Evolutionary conservation across 2,329 filamentous ascomycete genomes (phyloP), one percentile per base, ranked within the genome.

Genomic region (Exophiala alcalophila): DNA sequence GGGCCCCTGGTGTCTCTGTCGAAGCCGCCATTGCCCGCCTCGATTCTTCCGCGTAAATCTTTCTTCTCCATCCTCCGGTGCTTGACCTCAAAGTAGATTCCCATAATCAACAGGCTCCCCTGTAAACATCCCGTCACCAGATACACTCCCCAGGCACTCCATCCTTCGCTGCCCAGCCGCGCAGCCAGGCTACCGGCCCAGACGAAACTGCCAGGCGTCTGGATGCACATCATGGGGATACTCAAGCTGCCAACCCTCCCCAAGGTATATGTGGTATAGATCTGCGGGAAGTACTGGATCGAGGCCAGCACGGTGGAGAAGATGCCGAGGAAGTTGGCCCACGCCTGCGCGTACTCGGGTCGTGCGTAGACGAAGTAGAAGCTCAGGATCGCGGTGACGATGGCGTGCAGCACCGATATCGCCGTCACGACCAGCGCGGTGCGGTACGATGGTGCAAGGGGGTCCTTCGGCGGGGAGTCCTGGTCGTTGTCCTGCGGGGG

Each of bases 221-320:
- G 92, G 23, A 98, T 95, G 61, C 86, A 85, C 90, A 98, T 97
- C 84, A 96, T 97, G 4, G 88, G 84, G 43, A 98, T 92, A 59
- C 88, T 95, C 57, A 98, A 69, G 62, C 89, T 95, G 40, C 89
- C 89, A 2, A 94, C 84, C 57, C 90, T 83, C 61, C 91, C 85
- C 44, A 96, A 71, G 38, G 73, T 77, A 67, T 86, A 94, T 0
- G 92, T 98, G 38, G 86, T 96, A 69, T 82, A 89, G 52, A 98
- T 94, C 67, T 98, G 92, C 0, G 92, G 92, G 11, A 98, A 71
- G 65, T 97, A 98, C 67, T 98, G 92, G 15, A 97, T 77, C 0
- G 80, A 84, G 0, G 92, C 86, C 4, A 98, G 78, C 1, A 79
- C 66, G 0, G 87, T 85, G 12, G 87, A 81, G 62, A 86, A 78